Conservation (phyloP, 2,329 filamentous ascomycete genomes). For the Cladorrhinum sp. region DNA sequence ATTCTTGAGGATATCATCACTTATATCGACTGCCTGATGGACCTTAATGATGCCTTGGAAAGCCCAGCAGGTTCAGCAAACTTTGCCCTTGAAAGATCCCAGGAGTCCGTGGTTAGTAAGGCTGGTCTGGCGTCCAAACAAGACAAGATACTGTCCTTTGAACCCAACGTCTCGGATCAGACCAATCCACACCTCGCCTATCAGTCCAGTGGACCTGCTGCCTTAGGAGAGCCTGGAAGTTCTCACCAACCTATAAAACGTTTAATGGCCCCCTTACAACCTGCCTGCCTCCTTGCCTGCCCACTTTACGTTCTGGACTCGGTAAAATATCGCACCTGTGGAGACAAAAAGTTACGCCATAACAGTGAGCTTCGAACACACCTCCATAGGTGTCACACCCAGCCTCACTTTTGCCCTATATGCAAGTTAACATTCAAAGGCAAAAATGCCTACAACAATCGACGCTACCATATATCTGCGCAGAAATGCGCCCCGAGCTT, state of each 20-base stretch:
- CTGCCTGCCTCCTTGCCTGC: not conserved
- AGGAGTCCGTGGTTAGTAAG: no score
- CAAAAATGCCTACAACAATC: not conserved
- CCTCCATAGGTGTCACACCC: not conserved
- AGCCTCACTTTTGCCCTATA: not conserved
- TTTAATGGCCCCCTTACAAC: not conserved
- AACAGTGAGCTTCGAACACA: not conserved
- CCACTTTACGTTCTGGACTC: not conserved
- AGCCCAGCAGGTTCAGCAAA: not conserved
- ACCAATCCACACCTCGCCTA: no score
- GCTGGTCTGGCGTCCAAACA: no score
- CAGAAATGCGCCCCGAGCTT: not conserved
- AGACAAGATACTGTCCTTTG: no score
- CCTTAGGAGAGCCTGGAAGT: no score
- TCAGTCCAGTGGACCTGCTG: no score
- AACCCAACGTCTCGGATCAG: no score
- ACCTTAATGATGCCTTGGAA: not conserved
- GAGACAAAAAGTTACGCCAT: not conserved
- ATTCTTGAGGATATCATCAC: not conserved
- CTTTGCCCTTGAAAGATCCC: not conserved
- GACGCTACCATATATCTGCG: not conserved
- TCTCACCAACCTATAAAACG: no score
- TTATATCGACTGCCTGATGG: not conserved
- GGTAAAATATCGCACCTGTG: not conserved
- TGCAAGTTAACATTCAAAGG: not conserved